Base-by-base conservation (phyloP, 2,329 filamentous ascomycete genomes). In the Neonectria faginata region DNA sequence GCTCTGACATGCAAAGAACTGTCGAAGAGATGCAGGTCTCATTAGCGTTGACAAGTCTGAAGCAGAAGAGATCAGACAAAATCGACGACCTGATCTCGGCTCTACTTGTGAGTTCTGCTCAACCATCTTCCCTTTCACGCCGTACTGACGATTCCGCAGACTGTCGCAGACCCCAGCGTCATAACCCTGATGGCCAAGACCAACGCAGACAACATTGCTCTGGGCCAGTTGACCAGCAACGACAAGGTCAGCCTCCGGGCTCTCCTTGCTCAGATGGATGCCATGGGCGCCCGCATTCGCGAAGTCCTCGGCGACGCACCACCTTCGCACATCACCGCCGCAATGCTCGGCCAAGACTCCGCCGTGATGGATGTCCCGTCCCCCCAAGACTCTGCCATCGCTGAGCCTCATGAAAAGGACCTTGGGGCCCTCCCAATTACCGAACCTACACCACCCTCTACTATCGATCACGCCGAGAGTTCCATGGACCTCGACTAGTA, bases 21-120 rank as follows among this genome's bases (percentile, higher is more conserved):
- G 78, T 92, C 20, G 83, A 85, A 57, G 87, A 92, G 76, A 85
- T 91, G 73, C 89, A 92, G 74, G 85, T 88, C 47, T 89, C 89
- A 5, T 82, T 92, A 64, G 89, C 88, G 65, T 82, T 93, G 33
- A 82, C 85, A 48, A 84, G 86, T 66, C 80, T 92, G 52, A 82
- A 82, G 59, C 82, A 83, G 68, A 81, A 84, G 66, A 78, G 79
- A 57, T 82, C 84, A 25, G 80, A 86, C 54, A 80, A 82, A 33
- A 74, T 89, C 54, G 79, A 84, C 62, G 81, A 81, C 54, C 83
- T 92, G 62, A 82, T 89, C 57, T 82, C 87, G 65, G 83, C 86
- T 57, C 82, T 92, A 67, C 82, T 91, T 68, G 89, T 92, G 81
- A 82, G 89, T 85, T 33, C 25, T 57, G 31, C 44, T 36, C 44